Base-by-base conservation (phyloP, 768 basidiomycete genomes). In the Boletus reticulatus region DNA sequence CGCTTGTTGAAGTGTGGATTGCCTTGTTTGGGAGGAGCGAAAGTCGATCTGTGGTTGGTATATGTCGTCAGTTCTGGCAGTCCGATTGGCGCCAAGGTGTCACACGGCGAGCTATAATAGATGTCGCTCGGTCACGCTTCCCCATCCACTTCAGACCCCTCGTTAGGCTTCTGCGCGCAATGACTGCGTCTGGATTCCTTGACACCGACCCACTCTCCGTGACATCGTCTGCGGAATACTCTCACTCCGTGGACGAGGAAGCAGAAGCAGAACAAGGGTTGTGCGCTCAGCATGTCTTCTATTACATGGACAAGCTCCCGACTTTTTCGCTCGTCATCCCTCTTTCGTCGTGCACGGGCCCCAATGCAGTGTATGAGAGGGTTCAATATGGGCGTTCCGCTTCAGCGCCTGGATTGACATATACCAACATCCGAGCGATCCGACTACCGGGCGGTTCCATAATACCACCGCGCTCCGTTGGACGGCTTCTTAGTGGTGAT, bases 11-110 rank as follows among this genome's bases (percentile, higher is more conserved):
- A 50, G 83, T 89, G 10, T 92, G 91, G 88, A 81, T 88, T 48
- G 81, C 85, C 0, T 75, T 96, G 16, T 92, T 88, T 55, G 91
- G 92, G 7, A 80, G 88, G 24, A 89, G 88, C 61, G 74, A 84
- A 75, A 69, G 74, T 67, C 67, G 72, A 55, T 82, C 89, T 29
- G 78, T 89, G 24, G 76, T 81, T 12, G 83, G 82, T 4, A 84
- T 96, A 56, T 89, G 87, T 59, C 75, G 79, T 6, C 91, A 94
- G 61, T 95, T 84, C 69, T 98, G 94, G 93, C 78, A 84, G 50
- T 77, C 75, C 2, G 92, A 94, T 64, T 89, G 85, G 83, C 74
- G 83, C 38, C 76, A 79, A 37, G 83, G 83, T 45, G 78, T 80
- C 4, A 74, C 85, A 19, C 88, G 93, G 31, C 82, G 88, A 27